phyloP scores from a whole-genome alignment of 768 basidiomycete genomes.

The Leccinum sublutescens region DNA sequence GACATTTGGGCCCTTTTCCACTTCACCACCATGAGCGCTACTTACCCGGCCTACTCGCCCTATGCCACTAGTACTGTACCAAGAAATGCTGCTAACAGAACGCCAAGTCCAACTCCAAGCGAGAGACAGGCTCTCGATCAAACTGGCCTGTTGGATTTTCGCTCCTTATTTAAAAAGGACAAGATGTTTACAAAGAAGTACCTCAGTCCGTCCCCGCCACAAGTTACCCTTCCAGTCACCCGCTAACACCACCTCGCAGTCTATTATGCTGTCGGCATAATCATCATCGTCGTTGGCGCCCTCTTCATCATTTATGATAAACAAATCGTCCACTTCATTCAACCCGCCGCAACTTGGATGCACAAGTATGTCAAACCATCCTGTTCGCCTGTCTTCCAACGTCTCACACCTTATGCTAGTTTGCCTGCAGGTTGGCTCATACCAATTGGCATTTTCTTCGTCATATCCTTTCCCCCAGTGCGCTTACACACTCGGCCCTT shows the following conservation, averaged over 20 bases:
- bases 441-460: constrained; percentile 77
- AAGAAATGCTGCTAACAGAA: constrained; percentile 31
- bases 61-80: neutral
- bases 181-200: constrained; percentile 59
- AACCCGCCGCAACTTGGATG: constrained; percentile 48
- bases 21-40: neutral
- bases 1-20: neutral
- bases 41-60: neutral
- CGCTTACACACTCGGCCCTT: constrained; percentile 16
- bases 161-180: constrained; percentile 40
- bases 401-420: constrained; percentile 30
- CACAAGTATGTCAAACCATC: constrained; percentile 30
- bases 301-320: constrained; percentile 64
- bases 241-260: constrained; percentile 21
- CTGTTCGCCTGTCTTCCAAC: neutral
- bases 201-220: constrained; percentile 45
- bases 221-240: neutral
- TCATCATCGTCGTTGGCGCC: constrained; percentile 48
- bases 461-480: constrained; percentile 85
- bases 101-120: constrained; percentile 66
- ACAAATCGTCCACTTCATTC: constrained; percentile 50
- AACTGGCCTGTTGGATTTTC: constrained; percentile 46
- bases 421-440: constrained; percentile 66
- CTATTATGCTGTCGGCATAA: constrained; percentile 49
- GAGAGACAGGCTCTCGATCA: constrained; percentile 45